A percentile compares a stretch with the other conserved stretches of the same genome.
phyloP scores from a whole-genome alignment of 257 asterid genomes.

The Ligustrum vulgare region DNA sequence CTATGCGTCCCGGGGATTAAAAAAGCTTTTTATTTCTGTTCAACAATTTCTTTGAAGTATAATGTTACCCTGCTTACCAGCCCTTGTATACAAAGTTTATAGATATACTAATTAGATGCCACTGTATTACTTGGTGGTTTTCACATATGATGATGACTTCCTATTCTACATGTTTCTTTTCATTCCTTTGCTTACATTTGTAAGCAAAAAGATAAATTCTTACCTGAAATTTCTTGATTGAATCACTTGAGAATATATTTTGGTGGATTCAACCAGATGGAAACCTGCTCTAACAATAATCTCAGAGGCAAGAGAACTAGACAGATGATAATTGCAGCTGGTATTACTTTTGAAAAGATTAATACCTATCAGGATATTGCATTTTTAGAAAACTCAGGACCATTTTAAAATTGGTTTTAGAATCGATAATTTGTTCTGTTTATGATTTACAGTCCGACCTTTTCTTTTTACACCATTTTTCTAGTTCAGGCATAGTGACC shows the following conservation, averaged over 20 bases:
- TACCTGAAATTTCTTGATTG: neutral
- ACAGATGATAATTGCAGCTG: neutral
- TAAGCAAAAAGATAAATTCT: neutral
- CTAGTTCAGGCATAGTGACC: neutral
- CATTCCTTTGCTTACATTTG: neutral
- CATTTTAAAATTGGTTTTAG: neutral
- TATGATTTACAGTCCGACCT: neutral
- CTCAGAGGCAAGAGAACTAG: neutral
- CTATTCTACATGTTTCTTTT: neutral
- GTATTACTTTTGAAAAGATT: neutral
- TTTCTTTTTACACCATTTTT: neutral
- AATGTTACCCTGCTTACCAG: neutral
- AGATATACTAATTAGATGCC: neutral
- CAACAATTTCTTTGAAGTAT: neutral
- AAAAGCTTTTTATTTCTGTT: neutral
- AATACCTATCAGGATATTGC: neutral
- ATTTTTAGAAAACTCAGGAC: neutral
- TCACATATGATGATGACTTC: neutral
- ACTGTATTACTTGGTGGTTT: neutral
- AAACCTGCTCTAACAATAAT: neutral
- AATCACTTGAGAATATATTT: neutral
- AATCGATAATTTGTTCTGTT: conserved; percentile 2
- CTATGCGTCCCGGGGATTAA: neutral
- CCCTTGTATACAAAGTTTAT: neutral
- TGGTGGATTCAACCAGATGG: neutral